Evolutionary conservation across 208 protist genomes (phyloP), one percentile per base, ranked within the genome.

Genomic region (Acanthamoeba sp.): DNA sequence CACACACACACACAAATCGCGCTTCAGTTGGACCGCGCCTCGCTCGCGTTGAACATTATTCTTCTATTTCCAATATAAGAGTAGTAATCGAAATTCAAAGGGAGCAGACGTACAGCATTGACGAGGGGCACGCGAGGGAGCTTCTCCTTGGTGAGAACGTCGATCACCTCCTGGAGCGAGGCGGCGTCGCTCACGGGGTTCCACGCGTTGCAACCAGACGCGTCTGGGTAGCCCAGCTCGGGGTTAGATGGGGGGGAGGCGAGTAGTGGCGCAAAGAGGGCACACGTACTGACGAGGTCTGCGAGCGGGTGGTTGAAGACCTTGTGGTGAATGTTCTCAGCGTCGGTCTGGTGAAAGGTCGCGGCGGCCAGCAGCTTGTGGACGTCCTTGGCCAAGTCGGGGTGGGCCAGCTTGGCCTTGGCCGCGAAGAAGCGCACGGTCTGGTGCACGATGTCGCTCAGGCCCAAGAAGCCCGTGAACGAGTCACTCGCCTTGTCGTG

Each of bases 231-330:
- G 34, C 1, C 18, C 6, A 32, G 1, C 1, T 2, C 27, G 34
- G 16, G 64, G 29, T 32, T 73, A 73, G 27, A 73, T 22, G 27
- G 34, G 1, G 27, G 38, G 34, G 27, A 5, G 6, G 18, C 2
- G 64, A 5, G 64, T 73, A 40, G 34, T 7, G 64, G 18, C 27
- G 3, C 42, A 10, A 48, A 10, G n/a, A n/a, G n/a, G n/a, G n/a
- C n/a, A 3, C 10, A 48, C 64, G 64, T 73, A 73, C 64, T 73
- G 27, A 73, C 64, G 64, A 73, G 64, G 64, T 73, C 64, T 7
- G 32, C 64, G 34, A 73, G 64, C 64, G 64, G 64, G 64, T 73
- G 64, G 64, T 73, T 73, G 64, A 73, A 73, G 64, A 73, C 64
- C 64, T 73, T 73, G 64, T 40, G 64, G 10, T 73, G 64, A 40